A percentile compares a stretch with the other conserved stretches of the same genome.
These are phyloP conservation scores for Furcasterigmium furcatum DNA, from an alignment of 2,329 filamentous ascomycete genomes.

Conservation along the genomic window DNA sequence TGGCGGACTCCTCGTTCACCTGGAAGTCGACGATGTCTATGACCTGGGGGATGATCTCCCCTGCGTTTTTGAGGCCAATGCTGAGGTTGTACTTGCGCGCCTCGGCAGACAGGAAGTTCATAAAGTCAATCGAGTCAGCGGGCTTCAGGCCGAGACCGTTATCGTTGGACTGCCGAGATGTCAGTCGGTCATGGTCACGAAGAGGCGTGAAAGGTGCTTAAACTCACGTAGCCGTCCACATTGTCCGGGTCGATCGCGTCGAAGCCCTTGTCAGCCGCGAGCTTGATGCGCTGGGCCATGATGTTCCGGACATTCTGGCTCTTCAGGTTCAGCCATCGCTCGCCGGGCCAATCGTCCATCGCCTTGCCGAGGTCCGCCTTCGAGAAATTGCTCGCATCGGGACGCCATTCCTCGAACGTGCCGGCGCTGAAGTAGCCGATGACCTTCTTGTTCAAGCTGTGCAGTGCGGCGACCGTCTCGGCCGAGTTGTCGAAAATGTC, in stretches of 20 bases:
- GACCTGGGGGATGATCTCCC: slow-evolving; percentile 49
- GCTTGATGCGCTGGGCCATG: slow-evolving; percentile 57
- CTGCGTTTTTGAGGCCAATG: slow-evolving; percentile 68
- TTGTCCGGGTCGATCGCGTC: slow-evolving; percentile 71
- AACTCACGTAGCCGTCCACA: slow-evolving; percentile 59
- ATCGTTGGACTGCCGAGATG: slow-evolving; percentile 43
- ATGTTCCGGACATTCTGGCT: slow-evolving; percentile 59
- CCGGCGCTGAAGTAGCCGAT: slow-evolving; percentile 77
- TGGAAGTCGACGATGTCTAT: slow-evolving; percentile 55
- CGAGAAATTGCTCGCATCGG: slow-evolving; percentile 54
- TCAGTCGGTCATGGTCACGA: not conserved
- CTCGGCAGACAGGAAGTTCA: slow-evolving; percentile 57
- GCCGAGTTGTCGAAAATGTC: slow-evolving; percentile 52
- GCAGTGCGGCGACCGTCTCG: slow-evolving; percentile 49
- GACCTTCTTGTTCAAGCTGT: slow-evolving; percentile 54
- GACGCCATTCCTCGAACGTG: slow-evolving; percentile 61
- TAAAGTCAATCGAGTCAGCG: slow-evolving; percentile 53
- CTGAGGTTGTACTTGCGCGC: slow-evolving; percentile 53
- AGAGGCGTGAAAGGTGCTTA: not conserved
- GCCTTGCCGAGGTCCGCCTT: slow-evolving; percentile 52
- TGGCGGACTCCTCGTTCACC: slow-evolving; percentile 67
- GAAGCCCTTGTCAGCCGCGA: slow-evolving; percentile 62
- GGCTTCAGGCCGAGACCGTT: slow-evolving; percentile 59
- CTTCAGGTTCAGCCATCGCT: slow-evolving; percentile 63
- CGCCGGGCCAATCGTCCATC: slow-evolving; percentile 62